Base-by-base conservation (phyloP, 2,329 filamentous ascomycete species). In the Massarina eburnea region DNA sequence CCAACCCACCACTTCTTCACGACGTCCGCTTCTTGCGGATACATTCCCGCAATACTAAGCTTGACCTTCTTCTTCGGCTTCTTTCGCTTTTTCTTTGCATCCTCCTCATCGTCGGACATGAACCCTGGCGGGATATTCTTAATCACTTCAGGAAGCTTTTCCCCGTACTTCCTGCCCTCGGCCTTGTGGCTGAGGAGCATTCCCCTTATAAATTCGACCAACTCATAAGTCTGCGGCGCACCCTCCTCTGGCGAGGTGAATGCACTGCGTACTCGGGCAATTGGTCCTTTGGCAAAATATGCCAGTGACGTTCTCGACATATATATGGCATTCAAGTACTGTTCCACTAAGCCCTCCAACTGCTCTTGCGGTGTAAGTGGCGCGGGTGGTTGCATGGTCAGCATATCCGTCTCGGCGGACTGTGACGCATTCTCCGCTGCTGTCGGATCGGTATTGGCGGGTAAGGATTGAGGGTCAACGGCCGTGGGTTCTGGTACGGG, bases 231-330 rank as follows among this genome's bases (percentile, higher is more conserved):
- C 32, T 83, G 76, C 17, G 85, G 70, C 18, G 77, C 80, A 6
- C 79, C 73, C 62, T 85, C 81, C 41, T 80, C 80, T 49, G 83
- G 80, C 12, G 83, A 71, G 46, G 84, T 81, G 52, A 89, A 89
- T 12, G 84, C 80, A 37, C 85, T 86, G 48, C 88, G 81, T 36
- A 87, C 85, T 56, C 88, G 80, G 35, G 88, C 89, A 17, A 94
- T 73, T 1, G 89, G 87, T 1, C 88, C 89, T 72, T 94, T 94
- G 17, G 85, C 85, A 68, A 92, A 91, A 68, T 91, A 94, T 46
- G 88, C 88, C 45, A 92, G 73, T 3, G 88, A 89, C 26, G 86
- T 88, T 79, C 88, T 71, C 8, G 66, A 72, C 9, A 73, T 56
- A 63, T 80, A 77, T 51, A 78, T 56, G 24, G 73, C 68, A 12